phyloP scores from a whole-genome alignment of 768 basidiomycete genomes.

The Hydnomerulius pinastri region DNA sequence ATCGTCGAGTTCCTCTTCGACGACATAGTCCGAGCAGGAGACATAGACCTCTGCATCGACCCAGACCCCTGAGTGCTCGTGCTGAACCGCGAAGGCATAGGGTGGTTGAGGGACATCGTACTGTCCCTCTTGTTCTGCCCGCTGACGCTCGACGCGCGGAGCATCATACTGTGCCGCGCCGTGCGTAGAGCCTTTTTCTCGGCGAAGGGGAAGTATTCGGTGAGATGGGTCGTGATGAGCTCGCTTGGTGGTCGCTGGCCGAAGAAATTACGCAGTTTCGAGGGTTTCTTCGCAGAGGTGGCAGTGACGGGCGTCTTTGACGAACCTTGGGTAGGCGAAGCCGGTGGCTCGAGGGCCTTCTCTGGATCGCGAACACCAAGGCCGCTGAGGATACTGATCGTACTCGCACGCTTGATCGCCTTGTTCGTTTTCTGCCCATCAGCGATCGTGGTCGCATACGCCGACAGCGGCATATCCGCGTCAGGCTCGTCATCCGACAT shows the following conservation, averaged over 20 bases:
- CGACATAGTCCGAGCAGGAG: slow-evolving; percentile 43
- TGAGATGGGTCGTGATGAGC: slow-evolving; percentile 91
- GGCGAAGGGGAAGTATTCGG: slow-evolving; percentile 93
- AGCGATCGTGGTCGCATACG: slow-evolving; percentile 27
- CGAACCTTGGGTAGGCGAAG: slow-evolving; percentile 45
- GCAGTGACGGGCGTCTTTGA: slow-evolving; percentile 17
- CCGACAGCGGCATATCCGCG: slow-evolving; percentile 33
- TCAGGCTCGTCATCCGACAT: slow-evolving; percentile 40
- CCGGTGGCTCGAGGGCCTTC: slow-evolving; percentile 57
- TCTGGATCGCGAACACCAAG: slow-evolving; percentile 87
- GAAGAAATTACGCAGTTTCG: slow-evolving; percentile 92
- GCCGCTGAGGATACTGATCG: slow-evolving; percentile 91
- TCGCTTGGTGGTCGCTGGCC: slow-evolving; percentile 98
- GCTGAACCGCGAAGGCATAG: slow-evolving; percentile 41
- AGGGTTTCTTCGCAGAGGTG: slow-evolving; percentile 45
- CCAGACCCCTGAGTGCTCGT: slow-evolving; percentile 35
- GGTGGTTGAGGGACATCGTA: slow-evolving; percentile 43
- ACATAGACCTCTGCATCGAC: slow-evolving; percentile 38
- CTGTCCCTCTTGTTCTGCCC: slow-evolving; percentile 47
- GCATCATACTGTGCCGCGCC: slow-evolving; percentile 86
- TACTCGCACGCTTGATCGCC: slow-evolving; percentile 80
- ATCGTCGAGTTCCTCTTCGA: slow-evolving; percentile 47
- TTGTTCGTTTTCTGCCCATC: slow-evolving; percentile 28
- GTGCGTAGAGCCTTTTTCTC: slow-evolving; percentile 92
- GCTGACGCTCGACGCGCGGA: slow-evolving; percentile 48